A percentile compares a stretch with the other conserved stretches of the same genome.
Evolutionary conservation across 768 basidiomycete species (phyloP).

Genomic region (Tulasnella sp.): DNA sequence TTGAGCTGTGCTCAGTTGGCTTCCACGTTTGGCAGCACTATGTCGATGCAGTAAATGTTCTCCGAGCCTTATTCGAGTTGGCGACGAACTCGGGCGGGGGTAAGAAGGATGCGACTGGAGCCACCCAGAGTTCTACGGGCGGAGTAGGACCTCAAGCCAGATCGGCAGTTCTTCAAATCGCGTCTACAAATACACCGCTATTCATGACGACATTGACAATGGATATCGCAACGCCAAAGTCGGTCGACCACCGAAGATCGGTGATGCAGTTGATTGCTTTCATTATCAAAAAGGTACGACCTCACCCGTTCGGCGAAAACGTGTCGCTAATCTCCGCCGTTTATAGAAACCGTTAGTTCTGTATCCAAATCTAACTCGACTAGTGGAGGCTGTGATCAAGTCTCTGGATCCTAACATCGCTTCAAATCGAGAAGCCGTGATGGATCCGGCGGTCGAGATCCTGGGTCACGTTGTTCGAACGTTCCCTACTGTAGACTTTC

Average conservation of each 20-base stretch:
- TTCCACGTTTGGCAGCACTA: constrained; percentile 94
- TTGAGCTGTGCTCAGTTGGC: constrained; percentile 83
- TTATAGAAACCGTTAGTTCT: constrained; percentile 73
- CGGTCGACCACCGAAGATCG: constrained; percentile 66
- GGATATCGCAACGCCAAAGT: constrained; percentile 69
- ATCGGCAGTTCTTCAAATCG: constrained; percentile 73
- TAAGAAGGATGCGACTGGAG: constrained; percentile 40
- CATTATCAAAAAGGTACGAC: constrained; percentile 71
- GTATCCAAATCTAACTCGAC: constrained; percentile 66
- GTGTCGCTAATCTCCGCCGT: neutral
- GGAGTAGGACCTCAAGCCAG: constrained; percentile 68
- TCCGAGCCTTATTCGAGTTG: constrained; percentile 71
- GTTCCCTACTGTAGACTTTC: constrained; percentile 94
- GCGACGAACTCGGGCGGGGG: constrained; percentile 47
- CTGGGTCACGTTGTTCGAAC: constrained; percentile 89
- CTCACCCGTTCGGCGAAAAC: neutral
- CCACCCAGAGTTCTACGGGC: constrained; percentile 33
- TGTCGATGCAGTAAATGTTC: constrained; percentile 76
- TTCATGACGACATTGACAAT: constrained; percentile 91
- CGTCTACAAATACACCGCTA: constrained; percentile 66
- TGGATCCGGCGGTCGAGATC: constrained; percentile 89
- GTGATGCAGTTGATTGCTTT: constrained; percentile 91
- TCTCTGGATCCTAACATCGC: constrained; percentile 87
- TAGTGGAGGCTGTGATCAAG: constrained; percentile 93
- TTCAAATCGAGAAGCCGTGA: constrained; percentile 64